These are phyloP conservation scores for Scleroderma bovista DNA, from an alignment of 768 basidiomycete genomes.

Conservation along the genomic window DNA sequence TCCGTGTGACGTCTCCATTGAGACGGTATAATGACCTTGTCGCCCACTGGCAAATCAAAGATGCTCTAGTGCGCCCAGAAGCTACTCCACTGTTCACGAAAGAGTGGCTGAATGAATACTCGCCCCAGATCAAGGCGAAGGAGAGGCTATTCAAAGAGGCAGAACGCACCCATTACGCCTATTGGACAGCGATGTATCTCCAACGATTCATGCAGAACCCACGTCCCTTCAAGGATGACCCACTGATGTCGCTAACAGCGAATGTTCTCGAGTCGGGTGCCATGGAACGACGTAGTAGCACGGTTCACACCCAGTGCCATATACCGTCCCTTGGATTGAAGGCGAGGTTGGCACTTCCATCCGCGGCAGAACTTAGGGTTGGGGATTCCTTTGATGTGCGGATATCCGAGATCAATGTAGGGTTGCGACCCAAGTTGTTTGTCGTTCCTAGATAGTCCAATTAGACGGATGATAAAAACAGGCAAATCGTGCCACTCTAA, in stretches of 20 bases:
- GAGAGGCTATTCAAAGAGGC: constrained; percentile 32
- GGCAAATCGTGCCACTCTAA: neutral
- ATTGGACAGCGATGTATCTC: constrained; percentile 40
- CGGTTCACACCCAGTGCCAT: constrained; percentile 13
- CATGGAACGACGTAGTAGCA: constrained; percentile 2
- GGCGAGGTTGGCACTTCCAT: constrained; percentile 10
- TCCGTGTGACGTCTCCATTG: constrained; percentile 79
- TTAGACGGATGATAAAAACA: neutral
- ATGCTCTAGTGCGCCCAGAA: constrained; percentile 46
- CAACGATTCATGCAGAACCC: constrained; percentile 32
- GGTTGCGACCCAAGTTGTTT: constrained; percentile 22
- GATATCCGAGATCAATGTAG: constrained; percentile 25
- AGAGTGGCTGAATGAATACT: constrained; percentile 42
- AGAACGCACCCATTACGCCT: constrained; percentile 28
- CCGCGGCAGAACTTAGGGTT: constrained; percentile 11
- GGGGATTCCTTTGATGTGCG: constrained; percentile 24
- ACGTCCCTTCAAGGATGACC: constrained; percentile 16
- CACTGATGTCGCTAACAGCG: constrained; percentile 24
- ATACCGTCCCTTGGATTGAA: constrained; percentile 22
- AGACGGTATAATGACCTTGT: constrained; percentile 80
- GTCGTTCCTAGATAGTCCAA: constrained; percentile 13
- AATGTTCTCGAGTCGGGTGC: constrained; percentile 11
- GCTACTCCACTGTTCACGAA: constrained; percentile 39
- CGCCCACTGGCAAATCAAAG: constrained; percentile 91
- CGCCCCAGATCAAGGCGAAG: constrained; percentile 29